phyloP scores from a whole-genome alignment of 192 early-diverging fungal genomes.

The Backusella mclennaniae region DNA sequence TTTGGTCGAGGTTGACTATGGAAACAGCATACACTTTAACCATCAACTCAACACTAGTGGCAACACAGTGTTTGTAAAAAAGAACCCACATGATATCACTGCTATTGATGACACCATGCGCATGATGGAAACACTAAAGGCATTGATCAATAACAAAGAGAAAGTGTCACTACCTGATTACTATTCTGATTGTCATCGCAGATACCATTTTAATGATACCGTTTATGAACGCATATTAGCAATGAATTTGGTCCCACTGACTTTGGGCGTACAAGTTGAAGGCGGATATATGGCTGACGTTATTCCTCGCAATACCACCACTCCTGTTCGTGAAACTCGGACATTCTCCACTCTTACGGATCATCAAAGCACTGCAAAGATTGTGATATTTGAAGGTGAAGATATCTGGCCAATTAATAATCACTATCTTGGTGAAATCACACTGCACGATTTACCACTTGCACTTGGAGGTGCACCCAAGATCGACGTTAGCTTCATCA shows the following conservation, averaged over 20 bases:
- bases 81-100: neutral
- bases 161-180: neutral
- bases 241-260: neutral
- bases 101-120: neutral
- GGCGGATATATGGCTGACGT: neutral
- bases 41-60: neutral
- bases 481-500: neutral
- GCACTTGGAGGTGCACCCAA: neutral
- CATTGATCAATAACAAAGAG: neutral
- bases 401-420: neutral
- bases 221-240: neutral
- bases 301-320: neutral
- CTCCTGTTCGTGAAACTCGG: neutral
- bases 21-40: neutral
- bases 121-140: neutral
- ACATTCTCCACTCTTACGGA: neutral
- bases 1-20: neutral
- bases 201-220: neutral
- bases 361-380: neutral
- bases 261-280: neutral
- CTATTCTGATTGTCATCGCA: neutral
- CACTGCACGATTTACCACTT: neutral
- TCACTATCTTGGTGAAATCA: neutral
- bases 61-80: neutral
- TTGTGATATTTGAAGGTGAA: neutral